Base-by-base conservation (phyloP, 169 alveolate genomes). In the Eimeria acervulina region DNA sequence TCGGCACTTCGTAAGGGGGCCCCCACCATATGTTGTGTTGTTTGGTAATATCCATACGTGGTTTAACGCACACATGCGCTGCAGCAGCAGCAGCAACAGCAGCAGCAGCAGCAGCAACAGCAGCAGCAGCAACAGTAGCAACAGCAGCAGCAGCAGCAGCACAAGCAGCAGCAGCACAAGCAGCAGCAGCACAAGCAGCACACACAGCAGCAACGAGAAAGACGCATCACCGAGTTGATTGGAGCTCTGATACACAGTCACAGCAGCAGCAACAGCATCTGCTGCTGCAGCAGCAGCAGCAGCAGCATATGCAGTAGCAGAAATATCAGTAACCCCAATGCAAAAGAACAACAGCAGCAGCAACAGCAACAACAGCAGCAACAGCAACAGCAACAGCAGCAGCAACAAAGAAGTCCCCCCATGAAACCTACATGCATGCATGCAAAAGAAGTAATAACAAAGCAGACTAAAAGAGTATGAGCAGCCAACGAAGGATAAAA, bases 11-110 rank as follows among this genome's bases (percentile, higher is more conserved):
- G 95, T 90, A 10, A 90, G 88, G 19, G 95, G 95, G 21, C 95
- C 95, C 2, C 95, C 95, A n/a, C 95, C 95, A 40, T 90, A 90
- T 28, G 95, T 90, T 55, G 76, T 90, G 76, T 90, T 90, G 89
- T 68, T 90, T 26, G 95, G 95, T 38, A 90, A 72, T 15, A 90
- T 80, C 95, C 95, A 90, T 6, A 90, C 95, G 89, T 90, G 95
- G 88, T 90, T 90, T 68, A 70, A 72, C 17, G 95, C 72, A 36
- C 81, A 68, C 85, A 74, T 74, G 28, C 85, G 85, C 55, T 47
- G 55, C 55, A 47, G 55, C 55, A 47, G 55, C 55, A 47, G 12
- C 55, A 47, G 55, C 85, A 28, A 42, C 85, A 74, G 47, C 85
- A 74, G n/a, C 85, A 74, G 44, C 85, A 74, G 85, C 85, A 74